Percentiles rank a stretch among this genome's conserved stretches.
phyloP scores from a whole-genome alignment of 106 monocot species.

The Agapanthus africanus region DNA sequence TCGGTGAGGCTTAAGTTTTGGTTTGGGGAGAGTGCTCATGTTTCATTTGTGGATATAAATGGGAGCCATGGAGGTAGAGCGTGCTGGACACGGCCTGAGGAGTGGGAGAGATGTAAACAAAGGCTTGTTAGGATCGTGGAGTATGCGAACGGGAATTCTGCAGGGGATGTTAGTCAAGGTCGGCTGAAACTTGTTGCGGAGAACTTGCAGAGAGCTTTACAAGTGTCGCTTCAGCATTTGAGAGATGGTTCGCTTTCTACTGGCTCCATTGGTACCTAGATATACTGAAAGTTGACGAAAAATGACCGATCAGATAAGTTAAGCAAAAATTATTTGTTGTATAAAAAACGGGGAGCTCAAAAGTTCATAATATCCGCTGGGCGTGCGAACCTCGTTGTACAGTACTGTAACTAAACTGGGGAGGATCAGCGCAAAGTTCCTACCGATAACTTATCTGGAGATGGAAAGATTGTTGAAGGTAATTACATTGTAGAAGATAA shows the following conservation, averaged over 20 bases:
- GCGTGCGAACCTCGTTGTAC: conserved; percentile 2
- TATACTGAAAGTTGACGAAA: not conserved
- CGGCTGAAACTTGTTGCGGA: conserved; percentile 74
- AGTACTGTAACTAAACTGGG: conserved; percentile 2
- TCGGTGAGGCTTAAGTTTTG: conserved; percentile 69
- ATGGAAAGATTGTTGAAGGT: not conserved
- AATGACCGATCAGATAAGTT: not conserved
- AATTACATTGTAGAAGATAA: not conserved
- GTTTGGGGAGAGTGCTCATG: conserved; percentile 65
- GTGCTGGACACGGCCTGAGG: conserved; percentile 72
- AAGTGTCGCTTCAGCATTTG: conserved; percentile 63
- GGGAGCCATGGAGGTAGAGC: conserved; percentile 97
- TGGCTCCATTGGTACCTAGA: conserved; percentile 29
- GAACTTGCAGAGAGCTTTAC: conserved; percentile 56
- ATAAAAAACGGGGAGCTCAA: not conserved
- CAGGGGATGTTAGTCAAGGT: conserved; percentile 65
- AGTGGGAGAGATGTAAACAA: conserved; percentile 95
- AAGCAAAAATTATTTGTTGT: not conserved
- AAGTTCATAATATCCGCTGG: not conserved
- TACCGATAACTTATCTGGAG: not conserved
- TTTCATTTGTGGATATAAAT: conserved; percentile 72
- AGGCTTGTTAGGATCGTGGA: conserved; percentile 67
- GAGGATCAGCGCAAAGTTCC: not conserved
- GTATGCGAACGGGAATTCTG: conserved; percentile 43
- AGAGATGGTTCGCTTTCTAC: conserved; percentile 55